phyloP scores from a whole-genome alignment of 116 monocot species.

The Iris pallida region DNA sequence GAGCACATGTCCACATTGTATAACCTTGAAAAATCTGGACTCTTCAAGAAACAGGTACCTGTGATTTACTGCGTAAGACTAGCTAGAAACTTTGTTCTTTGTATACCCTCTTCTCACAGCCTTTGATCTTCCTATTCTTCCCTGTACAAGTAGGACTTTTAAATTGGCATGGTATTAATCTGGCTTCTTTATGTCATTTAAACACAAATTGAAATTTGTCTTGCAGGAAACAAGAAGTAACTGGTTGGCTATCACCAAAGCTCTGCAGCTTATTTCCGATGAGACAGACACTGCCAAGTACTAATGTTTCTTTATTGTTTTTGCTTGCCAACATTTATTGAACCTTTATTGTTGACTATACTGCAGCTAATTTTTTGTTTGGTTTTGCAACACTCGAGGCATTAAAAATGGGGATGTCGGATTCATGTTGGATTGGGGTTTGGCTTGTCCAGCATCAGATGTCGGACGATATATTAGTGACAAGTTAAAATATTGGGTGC shows the following conservation, averaged over 20 bases:
- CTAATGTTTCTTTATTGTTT: slow-evolving; percentile 2
- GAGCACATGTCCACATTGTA: slow-evolving; percentile 86
- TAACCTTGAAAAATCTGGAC: slow-evolving; percentile 90
- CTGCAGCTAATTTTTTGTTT: too few species aligned
- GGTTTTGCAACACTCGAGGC: too few species aligned
- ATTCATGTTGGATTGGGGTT: too few species aligned
- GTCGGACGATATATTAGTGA: too few species aligned
- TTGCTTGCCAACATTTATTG: not conserved
- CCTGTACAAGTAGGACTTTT: not conserved
- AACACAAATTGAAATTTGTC: not conserved
- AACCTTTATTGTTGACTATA: too few species aligned
- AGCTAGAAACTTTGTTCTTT: not conserved
- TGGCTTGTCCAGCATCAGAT: too few species aligned
- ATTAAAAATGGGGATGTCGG: too few species aligned
- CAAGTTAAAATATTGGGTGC: too few species aligned
- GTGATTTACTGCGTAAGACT: not conserved
- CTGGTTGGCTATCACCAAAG: slow-evolving; percentile 67
- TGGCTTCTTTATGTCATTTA: slow-evolving; percentile 7
- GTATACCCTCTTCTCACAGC: not conserved
- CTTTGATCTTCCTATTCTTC: not conserved
- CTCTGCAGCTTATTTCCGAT: slow-evolving; percentile 76
- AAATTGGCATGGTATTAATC: not conserved
- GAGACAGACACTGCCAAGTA: slow-evolving; percentile 83
- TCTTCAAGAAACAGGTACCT: slow-evolving; percentile 84
- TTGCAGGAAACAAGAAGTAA: slow-evolving; percentile 82